Percentiles rank a stretch among this genome's conserved stretches.
phyloP scores from a whole-genome alignment of 1,139 yeast species.

The Blastobotrys capitulatus region DNA sequence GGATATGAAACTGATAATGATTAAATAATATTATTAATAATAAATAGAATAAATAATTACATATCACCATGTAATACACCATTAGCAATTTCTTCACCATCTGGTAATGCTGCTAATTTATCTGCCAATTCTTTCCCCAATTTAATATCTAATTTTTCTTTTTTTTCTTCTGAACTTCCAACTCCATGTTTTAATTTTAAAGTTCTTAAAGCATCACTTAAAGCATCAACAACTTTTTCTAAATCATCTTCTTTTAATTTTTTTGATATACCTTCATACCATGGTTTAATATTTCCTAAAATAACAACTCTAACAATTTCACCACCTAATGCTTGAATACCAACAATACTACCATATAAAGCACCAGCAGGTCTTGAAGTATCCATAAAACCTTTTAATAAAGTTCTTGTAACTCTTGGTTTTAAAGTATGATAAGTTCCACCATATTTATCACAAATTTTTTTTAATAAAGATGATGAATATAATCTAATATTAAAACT shows the following conservation, averaged over 20 bases:
- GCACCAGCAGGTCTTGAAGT: constrained; percentile 77
- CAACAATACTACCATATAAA: constrained; percentile 86
- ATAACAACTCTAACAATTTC: constrained; percentile 84
- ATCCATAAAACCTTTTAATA: constrained; percentile 85
- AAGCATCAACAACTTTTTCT: constrained; percentile 25
- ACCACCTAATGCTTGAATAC: constrained; percentile 75
- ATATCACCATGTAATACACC: constrained; percentile 51
- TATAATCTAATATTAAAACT: constrained; percentile 62
- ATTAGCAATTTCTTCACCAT: constrained; percentile 51
- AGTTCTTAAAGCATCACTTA: constrained; percentile 30
- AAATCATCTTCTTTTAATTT: constrained; percentile 27
- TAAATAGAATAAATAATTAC: not conserved
- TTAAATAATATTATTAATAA: not conserved
- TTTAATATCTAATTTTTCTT: constrained; percentile 46
- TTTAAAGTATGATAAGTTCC: constrained; percentile 83
- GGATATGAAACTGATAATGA: constrained; percentile 6
- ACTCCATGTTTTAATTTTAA: constrained; percentile 22
- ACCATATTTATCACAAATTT: constrained; percentile 73
- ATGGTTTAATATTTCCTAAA: constrained; percentile 75
- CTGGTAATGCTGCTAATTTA: constrained; percentile 45
- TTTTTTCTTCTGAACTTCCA: constrained; percentile 27
- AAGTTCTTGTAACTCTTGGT: constrained; percentile 90
- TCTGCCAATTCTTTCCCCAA: constrained; percentile 58
- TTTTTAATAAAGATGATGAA: constrained; percentile 78
- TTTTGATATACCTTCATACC: constrained; percentile 43